A percentile compares a stretch with the other conserved stretches of the same genome.
These are phyloP conservation scores for Suhomyces panamericanus DNA, from an alignment of 1,139 yeast genomes.

Conservation along the genomic window DNA sequence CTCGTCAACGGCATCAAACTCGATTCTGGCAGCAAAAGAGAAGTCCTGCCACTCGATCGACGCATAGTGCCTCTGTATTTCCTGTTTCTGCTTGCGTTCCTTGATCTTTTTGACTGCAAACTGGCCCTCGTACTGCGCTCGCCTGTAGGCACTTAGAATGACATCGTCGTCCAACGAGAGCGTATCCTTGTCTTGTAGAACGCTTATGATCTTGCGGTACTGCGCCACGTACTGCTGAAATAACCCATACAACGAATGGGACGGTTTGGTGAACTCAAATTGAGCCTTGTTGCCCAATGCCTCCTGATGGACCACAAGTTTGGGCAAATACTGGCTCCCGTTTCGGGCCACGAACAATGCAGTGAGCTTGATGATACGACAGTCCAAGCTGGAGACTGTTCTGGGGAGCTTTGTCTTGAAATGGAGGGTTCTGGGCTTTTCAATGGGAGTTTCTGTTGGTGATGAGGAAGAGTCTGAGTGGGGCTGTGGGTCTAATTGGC, in stretches of 20 bases:
- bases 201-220: slow-evolving; percentile 45
- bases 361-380: slow-evolving; percentile 67
- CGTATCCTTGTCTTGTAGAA: slow-evolving; percentile 12
- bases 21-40: slow-evolving; percentile 64
- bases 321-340: slow-evolving; percentile 47
- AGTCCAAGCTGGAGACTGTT: slow-evolving; percentile 61
- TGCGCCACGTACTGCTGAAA: slow-evolving; percentile 56
- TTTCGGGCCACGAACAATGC: slow-evolving; percentile 67
- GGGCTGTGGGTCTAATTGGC: slow-evolving; percentile 1
- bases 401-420: slow-evolving; percentile 51
- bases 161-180: slow-evolving; percentile 21
- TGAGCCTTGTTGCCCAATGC: slow-evolving; percentile 47
- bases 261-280: slow-evolving; percentile 64
- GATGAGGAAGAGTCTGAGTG: not conserved
- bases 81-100: slow-evolving; percentile 33
- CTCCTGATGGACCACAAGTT: slow-evolving; percentile 38
- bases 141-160: slow-evolving; percentile 49
- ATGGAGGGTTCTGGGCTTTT: slow-evolving; percentile 39
- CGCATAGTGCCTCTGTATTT: slow-evolving; percentile 56
- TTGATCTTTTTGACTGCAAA: slow-evolving; percentile 29
- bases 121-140: slow-evolving; percentile 58
- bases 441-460: not conserved
- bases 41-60: slow-evolving; percentile 90
- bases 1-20: slow-evolving; percentile 65
- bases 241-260: slow-evolving; percentile 62